Conservation (phyloP, 495 filamentous ascomycete genomes). For the Aspergillus campestris region DNA sequence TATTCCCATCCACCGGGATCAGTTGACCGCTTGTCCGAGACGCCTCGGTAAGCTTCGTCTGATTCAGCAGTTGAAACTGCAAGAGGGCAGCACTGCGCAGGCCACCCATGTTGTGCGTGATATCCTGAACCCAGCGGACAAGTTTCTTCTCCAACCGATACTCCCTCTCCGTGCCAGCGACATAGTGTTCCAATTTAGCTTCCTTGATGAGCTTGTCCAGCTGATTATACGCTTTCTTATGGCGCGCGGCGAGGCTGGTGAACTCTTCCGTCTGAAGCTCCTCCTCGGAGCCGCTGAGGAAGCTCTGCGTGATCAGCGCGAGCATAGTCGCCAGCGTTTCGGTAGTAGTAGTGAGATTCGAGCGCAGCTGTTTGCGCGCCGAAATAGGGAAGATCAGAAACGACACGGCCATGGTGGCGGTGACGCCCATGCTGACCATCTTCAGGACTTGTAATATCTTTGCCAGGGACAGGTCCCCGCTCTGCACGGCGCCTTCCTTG, state of each 20-base stretch:
- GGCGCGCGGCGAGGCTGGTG: slow-evolving; percentile 53
- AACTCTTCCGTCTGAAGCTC: slow-evolving; percentile 60
- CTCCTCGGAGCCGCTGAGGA: slow-evolving; percentile 75
- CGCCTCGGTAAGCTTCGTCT: slow-evolving; percentile 33
- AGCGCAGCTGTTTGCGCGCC: slow-evolving; percentile 64
- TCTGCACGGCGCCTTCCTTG: slow-evolving; percentile 82
- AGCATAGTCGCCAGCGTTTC: slow-evolving; percentile 74
- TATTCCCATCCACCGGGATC: slow-evolving; percentile 1
- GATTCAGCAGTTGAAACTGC: slow-evolving; percentile 74
- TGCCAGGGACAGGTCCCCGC: slow-evolving; percentile 64
- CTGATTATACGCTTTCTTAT: slow-evolving; percentile 59
- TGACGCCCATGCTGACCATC: slow-evolving; percentile 82
- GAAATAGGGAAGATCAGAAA: slow-evolving; percentile 74
- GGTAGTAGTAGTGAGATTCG: slow-evolving; percentile 67
- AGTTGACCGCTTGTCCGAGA: slow-evolving; percentile 6
- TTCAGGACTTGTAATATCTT: slow-evolving; percentile 85
- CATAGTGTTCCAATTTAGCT: slow-evolving; percentile 83
- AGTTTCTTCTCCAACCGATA: slow-evolving; percentile 73
- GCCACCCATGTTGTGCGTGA: slow-evolving; percentile 86
- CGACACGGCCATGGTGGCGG: slow-evolving; percentile 65
- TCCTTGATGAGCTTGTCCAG: slow-evolving; percentile 78
- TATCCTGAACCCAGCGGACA: slow-evolving; percentile 74
- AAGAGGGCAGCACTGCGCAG: slow-evolving; percentile 81
- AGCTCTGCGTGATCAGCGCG: slow-evolving; percentile 72
- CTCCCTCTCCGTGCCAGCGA: slow-evolving; percentile 72